Conservation (phyloP, 2,329 filamentous ascomycete genomes). For the Penicillium verrucosum region DNA sequence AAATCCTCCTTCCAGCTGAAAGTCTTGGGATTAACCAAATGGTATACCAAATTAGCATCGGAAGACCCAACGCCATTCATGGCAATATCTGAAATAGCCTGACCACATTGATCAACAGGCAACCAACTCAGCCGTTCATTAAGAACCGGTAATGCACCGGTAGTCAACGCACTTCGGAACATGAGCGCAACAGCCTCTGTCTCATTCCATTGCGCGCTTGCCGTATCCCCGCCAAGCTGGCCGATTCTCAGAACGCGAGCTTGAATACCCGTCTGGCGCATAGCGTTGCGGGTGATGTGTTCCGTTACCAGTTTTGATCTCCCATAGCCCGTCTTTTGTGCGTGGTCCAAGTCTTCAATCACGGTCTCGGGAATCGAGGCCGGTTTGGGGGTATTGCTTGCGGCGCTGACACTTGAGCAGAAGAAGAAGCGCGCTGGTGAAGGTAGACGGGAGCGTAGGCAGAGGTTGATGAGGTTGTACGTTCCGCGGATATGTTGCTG, state of each 20-base stretch:
- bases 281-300: constrained; percentile 33
- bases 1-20: constrained; percentile 39
- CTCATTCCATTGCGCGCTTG: constrained; percentile 24
- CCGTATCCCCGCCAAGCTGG: constrained; percentile 36
- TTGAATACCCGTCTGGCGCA: constrained; percentile 23
- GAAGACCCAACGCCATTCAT: constrained; percentile 20
- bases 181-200: constrained; percentile 51
- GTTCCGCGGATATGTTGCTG: constrained; percentile 53
- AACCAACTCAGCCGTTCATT: constrained; percentile 46
- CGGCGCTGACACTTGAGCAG: constrained; percentile 51
- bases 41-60: constrained; percentile 42
- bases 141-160: constrained; percentile 47
- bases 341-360: constrained; percentile 36
- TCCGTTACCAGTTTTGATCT: constrained; percentile 43
- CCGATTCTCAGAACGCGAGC: constrained; percentile 37
- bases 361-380: constrained; percentile 36
- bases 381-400: constrained; percentile 33
- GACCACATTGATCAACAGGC: constrained; percentile 42
- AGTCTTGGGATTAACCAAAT: constrained; percentile 50
- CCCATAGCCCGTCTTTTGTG: constrained; percentile 45
- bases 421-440: constrained; percentile 47
- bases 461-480: constrained; percentile 45
- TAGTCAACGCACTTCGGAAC: constrained; percentile 47
- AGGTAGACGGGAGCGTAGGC: constrained; percentile 31
- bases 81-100: constrained; percentile 37